Percentiles rank a stretch among this genome's conserved stretches.
phyloP scores from a whole-genome alignment of 176 grass and related monocot species.

The Dendrocalamus sinicus region DNA sequence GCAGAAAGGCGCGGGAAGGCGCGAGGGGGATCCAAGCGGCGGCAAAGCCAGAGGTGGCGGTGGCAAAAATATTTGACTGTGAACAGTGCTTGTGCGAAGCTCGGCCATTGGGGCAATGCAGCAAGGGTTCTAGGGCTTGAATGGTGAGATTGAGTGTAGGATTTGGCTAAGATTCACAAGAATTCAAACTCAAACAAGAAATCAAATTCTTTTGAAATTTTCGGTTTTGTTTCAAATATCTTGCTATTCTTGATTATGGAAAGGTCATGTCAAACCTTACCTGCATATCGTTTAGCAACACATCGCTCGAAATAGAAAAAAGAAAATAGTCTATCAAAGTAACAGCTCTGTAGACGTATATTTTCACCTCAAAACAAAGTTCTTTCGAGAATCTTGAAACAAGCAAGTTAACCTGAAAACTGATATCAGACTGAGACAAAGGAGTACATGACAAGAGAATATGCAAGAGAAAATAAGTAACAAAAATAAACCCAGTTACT shows the following conservation, averaged over 20 bases:
- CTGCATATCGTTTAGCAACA: background rate
- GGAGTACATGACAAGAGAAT: background rate
- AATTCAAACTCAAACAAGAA: too few species aligned
- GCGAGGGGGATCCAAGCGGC: too few species aligned
- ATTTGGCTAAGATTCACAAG: too few species aligned
- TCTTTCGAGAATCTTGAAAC: conserved; percentile 6
- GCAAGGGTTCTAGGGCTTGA: too few species aligned
- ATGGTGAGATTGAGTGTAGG: too few species aligned
- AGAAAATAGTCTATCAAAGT: background rate
- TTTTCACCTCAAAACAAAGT: background rate
- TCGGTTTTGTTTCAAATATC: background rate
- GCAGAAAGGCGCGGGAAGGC: too few species aligned
- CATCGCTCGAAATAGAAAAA: background rate
- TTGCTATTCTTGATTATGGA: background rate
- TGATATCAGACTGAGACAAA: background rate
- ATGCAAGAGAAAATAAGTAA: background rate
- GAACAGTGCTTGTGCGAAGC: too few species aligned
- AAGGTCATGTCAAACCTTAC: background rate
- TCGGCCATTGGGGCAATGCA: too few species aligned
- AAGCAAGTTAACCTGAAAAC: background rate
- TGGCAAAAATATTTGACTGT: too few species aligned
- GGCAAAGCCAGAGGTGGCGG: too few species aligned
- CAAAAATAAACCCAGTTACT: background rate
- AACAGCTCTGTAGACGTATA: background rate
- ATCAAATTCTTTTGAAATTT: too few species aligned